Conservation (phyloP, 2,329 filamentous ascomycete genomes). For the Chlorencoelia australis region DNA sequence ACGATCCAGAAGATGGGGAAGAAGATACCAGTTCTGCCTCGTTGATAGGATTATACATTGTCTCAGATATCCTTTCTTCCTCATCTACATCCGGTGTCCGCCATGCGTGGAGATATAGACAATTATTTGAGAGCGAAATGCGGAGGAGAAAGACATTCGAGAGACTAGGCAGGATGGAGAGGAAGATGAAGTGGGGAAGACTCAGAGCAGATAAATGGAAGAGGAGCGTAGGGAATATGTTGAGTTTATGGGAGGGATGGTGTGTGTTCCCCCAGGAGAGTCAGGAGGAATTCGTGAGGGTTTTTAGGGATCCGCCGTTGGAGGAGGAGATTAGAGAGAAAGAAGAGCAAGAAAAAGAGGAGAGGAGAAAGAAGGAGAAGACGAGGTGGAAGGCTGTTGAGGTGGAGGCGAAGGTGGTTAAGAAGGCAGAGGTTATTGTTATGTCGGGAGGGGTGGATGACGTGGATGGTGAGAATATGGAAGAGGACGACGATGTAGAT, state of each 20-base stretch:
- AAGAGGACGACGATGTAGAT: slow-evolving; percentile 31
- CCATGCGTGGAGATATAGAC: slow-evolving; percentile 60
- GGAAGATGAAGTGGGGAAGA: slow-evolving; percentile 54
- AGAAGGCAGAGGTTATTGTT: slow-evolving; percentile 43
- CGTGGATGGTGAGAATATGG: slow-evolving; percentile 31
- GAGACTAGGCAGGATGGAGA: slow-evolving; percentile 51
- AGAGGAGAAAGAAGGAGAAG: slow-evolving; percentile 21
- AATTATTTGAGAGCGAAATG: slow-evolving; percentile 52
- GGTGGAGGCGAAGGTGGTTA: slow-evolving; percentile 33
- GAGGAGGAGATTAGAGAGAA: slow-evolving; percentile 28
- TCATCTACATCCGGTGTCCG: slow-evolving; percentile 52
- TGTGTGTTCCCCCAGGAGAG: slow-evolving; percentile 64
- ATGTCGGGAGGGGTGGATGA: slow-evolving; percentile 31
- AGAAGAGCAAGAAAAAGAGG: slow-evolving; percentile 24
- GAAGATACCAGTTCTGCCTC: slow-evolving; percentile 63
- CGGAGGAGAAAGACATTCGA: slow-evolving; percentile 51
- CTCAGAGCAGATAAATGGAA: slow-evolving; percentile 58
- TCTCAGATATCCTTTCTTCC: slow-evolving; percentile 58
- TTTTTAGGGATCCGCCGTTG: slow-evolving; percentile 62
- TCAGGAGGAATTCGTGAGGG: slow-evolving; percentile 59
- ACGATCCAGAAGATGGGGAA: slow-evolving; percentile 34
- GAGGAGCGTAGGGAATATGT: slow-evolving; percentile 44
- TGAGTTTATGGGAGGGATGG: slow-evolving; percentile 56
- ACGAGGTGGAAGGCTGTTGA: slow-evolving; percentile 30
- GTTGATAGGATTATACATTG: slow-evolving; percentile 71